Evolutionary conservation across 2,329 filamentous ascomycete species (phyloP).

Genomic region (Fusarium avenaceum): DNA sequence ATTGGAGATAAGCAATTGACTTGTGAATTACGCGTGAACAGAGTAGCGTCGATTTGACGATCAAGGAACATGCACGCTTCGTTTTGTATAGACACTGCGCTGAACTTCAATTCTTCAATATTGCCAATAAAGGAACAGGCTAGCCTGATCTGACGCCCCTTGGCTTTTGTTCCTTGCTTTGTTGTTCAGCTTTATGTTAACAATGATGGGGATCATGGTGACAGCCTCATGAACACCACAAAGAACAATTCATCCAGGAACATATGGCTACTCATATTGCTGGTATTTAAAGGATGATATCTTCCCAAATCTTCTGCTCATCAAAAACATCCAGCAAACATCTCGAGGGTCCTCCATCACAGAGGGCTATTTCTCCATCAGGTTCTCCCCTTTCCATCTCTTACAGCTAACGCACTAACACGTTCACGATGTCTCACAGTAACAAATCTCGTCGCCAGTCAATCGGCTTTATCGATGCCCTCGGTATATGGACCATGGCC

Average conservation of each 20-base stretch:
- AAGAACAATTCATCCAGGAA: neutral
- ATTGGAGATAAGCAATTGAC: neutral
- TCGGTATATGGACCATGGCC: constrained; percentile 20
- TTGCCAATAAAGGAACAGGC: neutral
- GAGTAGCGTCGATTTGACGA: neutral
- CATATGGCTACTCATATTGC: too few species aligned
- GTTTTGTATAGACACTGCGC: neutral
- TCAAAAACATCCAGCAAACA: neutral
- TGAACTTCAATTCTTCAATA: neutral
- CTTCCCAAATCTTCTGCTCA: neutral
- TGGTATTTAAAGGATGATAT: neutral
- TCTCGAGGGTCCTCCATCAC: neutral
- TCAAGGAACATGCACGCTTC: neutral
- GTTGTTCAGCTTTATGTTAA: neutral
- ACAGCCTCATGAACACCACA: neutral
- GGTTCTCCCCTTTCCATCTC: neutral
- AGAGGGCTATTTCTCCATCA: neutral
- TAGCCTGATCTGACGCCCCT: neutral
- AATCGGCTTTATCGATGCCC: constrained; percentile 22
- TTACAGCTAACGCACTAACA: constrained; percentile 1
- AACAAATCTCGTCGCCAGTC: neutral
- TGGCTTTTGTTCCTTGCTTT: constrained; percentile 13
- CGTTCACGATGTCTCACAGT: constrained; percentile 12
- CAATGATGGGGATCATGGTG: neutral
- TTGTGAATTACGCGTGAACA: neutral